Evolutionary conservation across 768 basidiomycete genomes (phyloP).

Genomic region (Porphyrellus cyaneotinctus): DNA sequence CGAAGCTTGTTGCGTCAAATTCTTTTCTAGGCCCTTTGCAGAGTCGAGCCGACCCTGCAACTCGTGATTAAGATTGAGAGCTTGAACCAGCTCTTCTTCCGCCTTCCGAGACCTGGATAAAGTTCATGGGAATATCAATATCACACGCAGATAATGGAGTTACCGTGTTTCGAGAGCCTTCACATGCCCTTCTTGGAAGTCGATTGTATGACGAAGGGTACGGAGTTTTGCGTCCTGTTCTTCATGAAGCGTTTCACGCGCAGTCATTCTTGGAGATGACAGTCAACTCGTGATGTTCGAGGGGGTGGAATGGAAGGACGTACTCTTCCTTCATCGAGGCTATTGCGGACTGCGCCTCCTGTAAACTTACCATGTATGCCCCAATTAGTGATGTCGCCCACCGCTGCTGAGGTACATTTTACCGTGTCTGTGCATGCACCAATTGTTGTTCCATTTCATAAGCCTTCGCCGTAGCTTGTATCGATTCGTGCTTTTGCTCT

Average conservation of each 20-base stretch:
- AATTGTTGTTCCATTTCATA: constrained; percentile 29
- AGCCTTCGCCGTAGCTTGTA: constrained; percentile 18
- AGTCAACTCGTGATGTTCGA: constrained; percentile 11
- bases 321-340: constrained; percentile 31
- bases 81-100: constrained; percentile 17
- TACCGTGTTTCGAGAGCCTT: constrained; percentile 28
- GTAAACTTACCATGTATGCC: constrained; percentile 15
- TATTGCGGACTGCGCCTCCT: constrained; percentile 26
- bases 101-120: constrained; percentile 16
- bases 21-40: constrained; percentile 21
- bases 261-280: constrained; percentile 18
- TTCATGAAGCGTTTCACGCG: constrained; percentile 20
- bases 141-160: neutral
- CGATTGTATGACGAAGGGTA: constrained; percentile 28
- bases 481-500: constrained; percentile 29
- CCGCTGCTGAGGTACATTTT: neutral
- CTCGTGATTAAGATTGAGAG: constrained; percentile 22
- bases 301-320: constrained; percentile 20
- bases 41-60: constrained; percentile 28
- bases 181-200: constrained; percentile 29
- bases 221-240: constrained; percentile 27
- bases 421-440: constrained; percentile 22
- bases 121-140: constrained; percentile 8
- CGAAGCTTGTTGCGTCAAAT: constrained; percentile 23
- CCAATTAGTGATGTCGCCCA: constrained; percentile 10